Percentiles rank a stretch among this genome's conserved stretches.
These are phyloP conservation scores for Apiotrichum mycotoxinovorans DNA, from an alignment of 1,284 basidiomycete species.

Conservation along the genomic window DNA sequence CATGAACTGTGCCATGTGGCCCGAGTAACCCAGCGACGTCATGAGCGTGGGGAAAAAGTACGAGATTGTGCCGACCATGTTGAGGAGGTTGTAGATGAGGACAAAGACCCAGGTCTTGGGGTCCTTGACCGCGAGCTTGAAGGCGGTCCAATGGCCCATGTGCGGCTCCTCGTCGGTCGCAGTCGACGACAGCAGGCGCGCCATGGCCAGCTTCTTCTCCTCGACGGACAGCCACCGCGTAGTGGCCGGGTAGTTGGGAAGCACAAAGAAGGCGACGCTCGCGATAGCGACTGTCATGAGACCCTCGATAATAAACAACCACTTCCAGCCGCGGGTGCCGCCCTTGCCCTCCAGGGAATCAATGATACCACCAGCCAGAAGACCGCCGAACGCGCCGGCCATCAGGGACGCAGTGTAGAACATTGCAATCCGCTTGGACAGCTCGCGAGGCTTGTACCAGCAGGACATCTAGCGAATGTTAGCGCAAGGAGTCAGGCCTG, in stretches of 20 bases:
- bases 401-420: slow-evolving; percentile 45
- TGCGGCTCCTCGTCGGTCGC: slow-evolving; percentile 27
- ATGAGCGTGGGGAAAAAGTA: slow-evolving; percentile 51
- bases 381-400: slow-evolving; percentile 45
- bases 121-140: slow-evolving; percentile 31
- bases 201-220: slow-evolving; percentile 28
- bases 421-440: slow-evolving; percentile 34
- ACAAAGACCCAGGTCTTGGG: slow-evolving; percentile 38
- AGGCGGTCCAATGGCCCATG: slow-evolving; percentile 26
- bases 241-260: slow-evolving; percentile 45
- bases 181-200: slow-evolving; percentile 23
- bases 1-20: slow-evolving; percentile 47
- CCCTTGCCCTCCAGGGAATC: slow-evolving; percentile 31
- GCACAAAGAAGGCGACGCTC: slow-evolving; percentile 40
- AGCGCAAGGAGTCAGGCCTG: too few relatives aligned
- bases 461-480: slow-evolving; percentile 25
- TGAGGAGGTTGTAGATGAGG: slow-evolving; percentile 40
- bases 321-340: slow-evolving; percentile 36
- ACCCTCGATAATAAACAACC: slow-evolving; percentile 48
- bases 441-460: slow-evolving; percentile 47
- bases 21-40: slow-evolving; percentile 40
- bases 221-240: slow-evolving; percentile 41
- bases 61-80: slow-evolving; percentile 45
- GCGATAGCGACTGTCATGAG: slow-evolving; percentile 39
- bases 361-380: slow-evolving; percentile 44